Conservation (phyloP, 768 basidiomycete genomes). For the Postia placenta region DNA sequence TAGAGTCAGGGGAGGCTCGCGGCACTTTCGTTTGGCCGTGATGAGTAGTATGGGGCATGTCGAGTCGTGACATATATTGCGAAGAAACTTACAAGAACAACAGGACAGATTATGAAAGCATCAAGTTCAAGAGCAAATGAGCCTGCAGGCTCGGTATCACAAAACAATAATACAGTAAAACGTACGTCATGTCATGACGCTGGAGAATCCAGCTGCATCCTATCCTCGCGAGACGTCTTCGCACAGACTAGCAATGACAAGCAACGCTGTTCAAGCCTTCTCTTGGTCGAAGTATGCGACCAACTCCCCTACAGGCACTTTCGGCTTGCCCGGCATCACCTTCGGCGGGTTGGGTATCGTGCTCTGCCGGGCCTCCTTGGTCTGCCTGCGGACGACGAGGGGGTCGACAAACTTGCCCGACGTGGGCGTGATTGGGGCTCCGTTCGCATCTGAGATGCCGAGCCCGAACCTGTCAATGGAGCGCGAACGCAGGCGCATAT, state of each 20-base stretch:
- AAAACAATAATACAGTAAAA: not conserved
- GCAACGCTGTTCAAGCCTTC: conserved; percentile 8
- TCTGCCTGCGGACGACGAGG: conserved; percentile 60
- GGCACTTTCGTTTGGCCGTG: too few species aligned
- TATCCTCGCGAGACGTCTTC: too few species aligned
- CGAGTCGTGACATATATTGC: too few species aligned
- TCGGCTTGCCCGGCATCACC: conserved; percentile 38
- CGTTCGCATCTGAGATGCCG: conserved; percentile 11
- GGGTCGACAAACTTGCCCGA: conserved; percentile 72
- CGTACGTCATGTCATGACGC: not conserved
- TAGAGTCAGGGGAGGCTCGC: too few species aligned
- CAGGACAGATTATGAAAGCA: not conserved
- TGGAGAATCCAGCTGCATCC: too few species aligned
- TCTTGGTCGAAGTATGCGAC: conserved; percentile 76
- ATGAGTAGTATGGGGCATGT: too few species aligned
- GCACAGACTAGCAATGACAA: too few species aligned
- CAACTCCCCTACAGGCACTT: conserved; percentile 70
- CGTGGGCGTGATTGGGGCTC: conserved; percentile 21
- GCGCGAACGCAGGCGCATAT: conserved; percentile 32
- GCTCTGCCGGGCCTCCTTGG: conserved; percentile 34
- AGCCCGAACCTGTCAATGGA: conserved; percentile 25
- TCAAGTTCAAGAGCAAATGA: not conserved
- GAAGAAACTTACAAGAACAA: too few species aligned
- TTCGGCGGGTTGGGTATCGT: conserved; percentile 39
- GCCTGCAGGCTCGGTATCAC: not conserved